phyloP scores from a whole-genome alignment of 805 yeast species.

The Hanseniaspora vineae region DNA sequence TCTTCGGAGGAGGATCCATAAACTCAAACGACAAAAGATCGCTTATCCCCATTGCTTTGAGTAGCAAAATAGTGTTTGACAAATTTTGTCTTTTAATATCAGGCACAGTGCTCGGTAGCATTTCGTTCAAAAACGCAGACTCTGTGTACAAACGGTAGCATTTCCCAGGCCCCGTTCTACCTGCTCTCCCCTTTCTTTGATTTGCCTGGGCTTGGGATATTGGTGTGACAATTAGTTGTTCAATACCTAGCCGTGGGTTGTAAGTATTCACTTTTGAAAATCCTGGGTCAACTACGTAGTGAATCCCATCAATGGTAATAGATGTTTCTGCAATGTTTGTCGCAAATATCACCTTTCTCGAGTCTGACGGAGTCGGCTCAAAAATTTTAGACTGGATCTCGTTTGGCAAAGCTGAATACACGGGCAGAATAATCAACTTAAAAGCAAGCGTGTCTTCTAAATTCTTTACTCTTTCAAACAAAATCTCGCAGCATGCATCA shows the following conservation, averaged over 20 bases:
- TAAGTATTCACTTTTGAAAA: slow-evolving; percentile 83
- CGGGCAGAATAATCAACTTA: slow-evolving; percentile 63
- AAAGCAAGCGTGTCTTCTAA: slow-evolving; percentile 36
- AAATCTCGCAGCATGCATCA: slow-evolving; percentile 71
- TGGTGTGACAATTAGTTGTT: slow-evolving; percentile 67
- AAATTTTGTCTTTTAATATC: slow-evolving; percentile 86
- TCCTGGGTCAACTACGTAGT: slow-evolving; percentile 89
- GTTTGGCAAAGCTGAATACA: slow-evolving; percentile 83
- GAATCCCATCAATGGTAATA: slow-evolving; percentile 87
- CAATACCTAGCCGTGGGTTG: slow-evolving; percentile 86
- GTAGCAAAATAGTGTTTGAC: slow-evolving; percentile 67
- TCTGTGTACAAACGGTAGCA: slow-evolving; percentile 89
- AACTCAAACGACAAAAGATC: slow-evolving; percentile 74
- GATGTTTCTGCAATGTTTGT: slow-evolving; percentile 97
- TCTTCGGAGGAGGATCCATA: slow-evolving; percentile 83
- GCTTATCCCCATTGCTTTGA: slow-evolving; percentile 83
- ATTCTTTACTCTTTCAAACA: slow-evolving; percentile 51
- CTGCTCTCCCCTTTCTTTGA: slow-evolving; percentile 94
- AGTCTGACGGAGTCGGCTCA: slow-evolving; percentile 69
- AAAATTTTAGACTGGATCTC: slow-evolving; percentile 83
- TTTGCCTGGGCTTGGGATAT: slow-evolving; percentile 93
- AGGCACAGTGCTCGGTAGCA: slow-evolving; percentile 71
- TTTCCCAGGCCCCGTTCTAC: slow-evolving; percentile 92
- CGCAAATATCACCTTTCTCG: slow-evolving; percentile 83
- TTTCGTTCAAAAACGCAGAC: slow-evolving; percentile 60